A percentile compares a stretch with the other conserved stretches of the same genome.
phyloP scores from a whole-genome alignment of 345 rosid species.

The Eucalyptus pauciflora region DNA sequence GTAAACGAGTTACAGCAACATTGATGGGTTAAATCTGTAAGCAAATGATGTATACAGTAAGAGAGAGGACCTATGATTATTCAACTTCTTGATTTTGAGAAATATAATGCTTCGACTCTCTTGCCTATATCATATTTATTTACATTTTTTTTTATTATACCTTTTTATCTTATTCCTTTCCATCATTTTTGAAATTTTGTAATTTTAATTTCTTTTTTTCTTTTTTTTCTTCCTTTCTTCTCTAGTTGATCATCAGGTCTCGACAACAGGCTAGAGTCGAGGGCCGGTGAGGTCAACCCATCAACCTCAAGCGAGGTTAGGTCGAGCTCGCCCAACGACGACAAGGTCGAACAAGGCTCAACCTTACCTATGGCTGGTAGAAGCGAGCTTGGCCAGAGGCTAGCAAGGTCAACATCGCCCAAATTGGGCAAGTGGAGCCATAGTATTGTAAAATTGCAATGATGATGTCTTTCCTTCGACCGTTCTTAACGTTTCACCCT shows the following conservation, averaged over 20 bases:
- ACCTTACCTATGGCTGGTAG: rapidly evolving
- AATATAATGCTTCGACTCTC: background rate
- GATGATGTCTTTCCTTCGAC: background rate
- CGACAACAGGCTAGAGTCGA: rapidly evolving
- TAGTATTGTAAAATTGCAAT: background rate
- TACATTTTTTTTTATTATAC: background rate
- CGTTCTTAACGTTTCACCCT: background rate
- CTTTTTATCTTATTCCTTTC: background rate
- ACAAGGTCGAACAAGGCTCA: background rate
- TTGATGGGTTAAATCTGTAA: too few relatives aligned
- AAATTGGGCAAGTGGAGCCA: background rate
- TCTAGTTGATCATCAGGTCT: rapidly evolving
- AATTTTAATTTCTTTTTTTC: too few relatives aligned
- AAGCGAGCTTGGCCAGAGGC: rapidly evolving
- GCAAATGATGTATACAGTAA: background rate
- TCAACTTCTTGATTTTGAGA: background rate
- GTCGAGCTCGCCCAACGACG: rapidly evolving
- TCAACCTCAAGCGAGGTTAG: rapidly evolving
- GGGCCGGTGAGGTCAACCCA: rapidly evolving
- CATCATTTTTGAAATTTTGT: background rate
- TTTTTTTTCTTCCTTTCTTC: rapidly evolving
- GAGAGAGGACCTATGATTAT: background rate
- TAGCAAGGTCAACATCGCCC: background rate
- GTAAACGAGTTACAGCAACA: too few relatives aligned
- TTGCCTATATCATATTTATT: background rate